Conservation (phyloP, 495 filamentous ascomycete genomes). For the Oidiodendron maius region DNA sequence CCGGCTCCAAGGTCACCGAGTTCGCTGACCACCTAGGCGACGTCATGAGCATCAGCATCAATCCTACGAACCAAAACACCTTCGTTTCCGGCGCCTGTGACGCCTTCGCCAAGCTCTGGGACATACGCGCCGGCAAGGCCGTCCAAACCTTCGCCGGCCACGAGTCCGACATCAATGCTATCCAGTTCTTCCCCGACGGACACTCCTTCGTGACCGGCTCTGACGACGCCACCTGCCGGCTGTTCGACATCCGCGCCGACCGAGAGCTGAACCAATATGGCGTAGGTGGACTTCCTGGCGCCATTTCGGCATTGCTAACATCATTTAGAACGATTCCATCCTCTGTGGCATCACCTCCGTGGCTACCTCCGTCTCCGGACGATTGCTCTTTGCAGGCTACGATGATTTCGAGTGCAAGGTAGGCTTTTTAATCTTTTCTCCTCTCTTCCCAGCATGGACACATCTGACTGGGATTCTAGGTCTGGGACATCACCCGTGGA, state of each 20-base stretch:
- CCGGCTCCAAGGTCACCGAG: slow-evolving; percentile 93
- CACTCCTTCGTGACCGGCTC: slow-evolving; percentile 98
- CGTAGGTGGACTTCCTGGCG: slow-evolving; percentile 45
- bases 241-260: slow-evolving; percentile 97
- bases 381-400: slow-evolving; percentile 94
- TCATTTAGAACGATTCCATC: slow-evolving; percentile 84
- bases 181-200: slow-evolving; percentile 98
- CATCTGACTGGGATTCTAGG: slow-evolving; percentile 45
- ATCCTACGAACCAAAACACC: slow-evolving; percentile 96
- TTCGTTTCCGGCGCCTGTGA: slow-evolving; percentile 99
- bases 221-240: slow-evolving; percentile 93
- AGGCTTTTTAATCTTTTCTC: slow-evolving; percentile 21
- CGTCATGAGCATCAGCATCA: slow-evolving; percentile 99
- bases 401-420: slow-evolving; percentile 99
- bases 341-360: slow-evolving; percentile 98
- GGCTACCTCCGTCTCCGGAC: slow-evolving; percentile 93
- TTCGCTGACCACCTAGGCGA: slow-evolving; percentile 98
- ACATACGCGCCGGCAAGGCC: slow-evolving; percentile 96
- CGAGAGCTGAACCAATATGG: slow-evolving; percentile 94
- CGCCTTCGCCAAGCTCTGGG: slow-evolving; percentile 97
- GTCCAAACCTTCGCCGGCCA: slow-evolving; percentile 98
- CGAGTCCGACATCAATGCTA: slow-evolving; percentile 98
- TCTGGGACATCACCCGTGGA: slow-evolving; percentile 95
- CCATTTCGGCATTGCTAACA: slow-evolving; percentile 9
- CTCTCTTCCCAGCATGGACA: background rate